phyloP scores from a whole-genome alignment of 2,329 filamentous ascomycete genomes.

The Fusarium mangiferae region DNA sequence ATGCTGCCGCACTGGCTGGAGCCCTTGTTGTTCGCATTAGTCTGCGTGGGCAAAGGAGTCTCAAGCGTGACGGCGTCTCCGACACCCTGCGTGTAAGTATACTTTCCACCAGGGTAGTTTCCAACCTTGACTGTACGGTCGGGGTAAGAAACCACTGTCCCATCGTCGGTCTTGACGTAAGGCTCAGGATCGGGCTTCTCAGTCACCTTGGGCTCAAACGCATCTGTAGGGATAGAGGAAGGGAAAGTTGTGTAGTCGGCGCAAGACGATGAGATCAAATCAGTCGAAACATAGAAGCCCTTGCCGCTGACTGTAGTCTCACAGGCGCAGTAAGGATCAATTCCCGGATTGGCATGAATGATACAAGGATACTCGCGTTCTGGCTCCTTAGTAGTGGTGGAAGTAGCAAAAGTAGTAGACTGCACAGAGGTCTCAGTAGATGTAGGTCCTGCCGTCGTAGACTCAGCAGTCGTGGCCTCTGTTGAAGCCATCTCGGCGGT shows the following conservation, averaged over 20 bases:
- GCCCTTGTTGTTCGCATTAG: constrained; percentile 21
- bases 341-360: neutral
- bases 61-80: neutral
- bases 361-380: constrained; percentile 7
- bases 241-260: constrained; percentile 16
- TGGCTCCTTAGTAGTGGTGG: neutral
- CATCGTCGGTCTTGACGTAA: constrained; percentile 8
- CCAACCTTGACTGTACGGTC: neutral
- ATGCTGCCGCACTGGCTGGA: constrained; percentile 29
- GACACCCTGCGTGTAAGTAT: constrained; percentile 1
- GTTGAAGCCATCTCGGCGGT: neutral
- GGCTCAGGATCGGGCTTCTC: neutral
- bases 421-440: neutral
- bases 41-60: constrained; percentile 11
- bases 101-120: constrained; percentile 6
- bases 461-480: neutral
- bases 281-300: neutral
- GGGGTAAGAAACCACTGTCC: constrained; percentile 15
- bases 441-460: neutral
- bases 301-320: constrained; percentile 4
- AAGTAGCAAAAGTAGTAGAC: neutral
- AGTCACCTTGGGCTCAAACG: constrained; percentile 1
- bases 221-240: neutral
- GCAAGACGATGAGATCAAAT: constrained; percentile 2
- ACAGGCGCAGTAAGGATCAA: neutral